These are phyloP conservation scores for Datisca glomerata DNA, from an alignment of 306 rosid species.

Conservation along the genomic window DNA sequence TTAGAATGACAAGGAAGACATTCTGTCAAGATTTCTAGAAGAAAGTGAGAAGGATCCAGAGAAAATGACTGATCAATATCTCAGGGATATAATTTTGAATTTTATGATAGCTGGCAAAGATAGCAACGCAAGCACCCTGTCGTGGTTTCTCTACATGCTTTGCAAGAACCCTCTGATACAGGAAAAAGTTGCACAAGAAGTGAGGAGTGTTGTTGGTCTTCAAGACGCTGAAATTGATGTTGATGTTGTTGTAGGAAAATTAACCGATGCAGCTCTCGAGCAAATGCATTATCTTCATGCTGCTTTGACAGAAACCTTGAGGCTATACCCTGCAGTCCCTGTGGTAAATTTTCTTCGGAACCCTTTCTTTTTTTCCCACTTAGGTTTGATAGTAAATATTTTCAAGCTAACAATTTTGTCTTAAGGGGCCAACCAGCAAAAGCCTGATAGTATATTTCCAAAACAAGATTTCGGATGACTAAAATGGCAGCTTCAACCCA, in stretches of 20 bases:
- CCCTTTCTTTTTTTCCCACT: background rate
- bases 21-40: no score
- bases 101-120: conserved; percentile 77
- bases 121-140: conserved; percentile 52
- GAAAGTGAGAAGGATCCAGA: no score
- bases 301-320: conserved; percentile 63
- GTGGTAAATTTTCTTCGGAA: conserved; percentile 13
- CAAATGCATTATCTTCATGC: conserved; percentile 85
- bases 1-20: no score
- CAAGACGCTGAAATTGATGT: conserved; percentile 20
- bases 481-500: no score
- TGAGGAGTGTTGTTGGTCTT: conserved; percentile 31
- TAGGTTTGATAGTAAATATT: no score
- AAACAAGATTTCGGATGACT: no score
- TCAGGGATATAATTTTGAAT: no score
- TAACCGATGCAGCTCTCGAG: conserved; percentile 45
- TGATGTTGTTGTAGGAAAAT: conserved; percentile 28
- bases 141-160: conserved; percentile 78
- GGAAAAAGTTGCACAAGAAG: conserved; percentile 57
- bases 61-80: no score
- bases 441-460: no score
- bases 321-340: conserved; percentile 70
- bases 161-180: conserved; percentile 67
- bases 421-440: no score
- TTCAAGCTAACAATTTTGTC: no score